A percentile compares a stretch with the other conserved stretches of the same genome.
phyloP scores from a whole-genome alignment of 331 rosid species.

The Spiraea crenata region DNA sequence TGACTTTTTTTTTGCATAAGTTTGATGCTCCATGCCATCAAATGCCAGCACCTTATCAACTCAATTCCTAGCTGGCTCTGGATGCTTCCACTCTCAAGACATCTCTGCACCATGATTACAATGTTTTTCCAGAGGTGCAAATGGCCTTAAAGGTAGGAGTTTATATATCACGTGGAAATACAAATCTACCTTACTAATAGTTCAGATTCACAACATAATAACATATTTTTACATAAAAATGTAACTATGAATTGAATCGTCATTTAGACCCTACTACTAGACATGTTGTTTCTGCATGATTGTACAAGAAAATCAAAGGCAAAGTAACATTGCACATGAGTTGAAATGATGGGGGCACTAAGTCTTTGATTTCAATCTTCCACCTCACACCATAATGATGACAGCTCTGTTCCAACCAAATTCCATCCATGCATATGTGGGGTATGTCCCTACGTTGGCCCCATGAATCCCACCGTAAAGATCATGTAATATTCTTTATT shows the following conservation, averaged over 20 bases:
- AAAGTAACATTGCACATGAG: slow-evolving; percentile 10
- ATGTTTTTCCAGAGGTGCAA: not conserved
- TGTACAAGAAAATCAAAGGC: too few relatives aligned
- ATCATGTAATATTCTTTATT: too few relatives aligned
- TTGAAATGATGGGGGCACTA: slow-evolving; percentile 31
- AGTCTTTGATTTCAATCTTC: slow-evolving; percentile 12
- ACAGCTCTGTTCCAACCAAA: not conserved
- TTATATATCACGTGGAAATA: not conserved
- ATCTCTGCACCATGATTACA: slow-evolving; percentile 33
- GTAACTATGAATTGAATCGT: too few relatives aligned
- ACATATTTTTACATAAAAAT: not conserved
- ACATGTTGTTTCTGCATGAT: too few relatives aligned
- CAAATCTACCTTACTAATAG: not conserved
- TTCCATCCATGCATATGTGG: not conserved
- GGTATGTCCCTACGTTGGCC: not conserved
- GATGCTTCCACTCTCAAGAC: slow-evolving; percentile 39
- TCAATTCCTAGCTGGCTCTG: slow-evolving; percentile 53
- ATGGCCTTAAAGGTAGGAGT: too few relatives aligned
- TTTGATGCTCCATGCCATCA: slow-evolving; percentile 26
- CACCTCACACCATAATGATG: slow-evolving; percentile 27
- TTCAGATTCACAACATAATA: not conserved
- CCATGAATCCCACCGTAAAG: too few relatives aligned
- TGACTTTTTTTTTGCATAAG: not conserved
- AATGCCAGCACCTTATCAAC: slow-evolving; percentile 47
- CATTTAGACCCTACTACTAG: too few relatives aligned